Percentiles rank a stretch among this genome's conserved stretches.
Evolutionary conservation across 129 eudicot species (phyloP).

Genomic region (Artemisia tridentata): DNA sequence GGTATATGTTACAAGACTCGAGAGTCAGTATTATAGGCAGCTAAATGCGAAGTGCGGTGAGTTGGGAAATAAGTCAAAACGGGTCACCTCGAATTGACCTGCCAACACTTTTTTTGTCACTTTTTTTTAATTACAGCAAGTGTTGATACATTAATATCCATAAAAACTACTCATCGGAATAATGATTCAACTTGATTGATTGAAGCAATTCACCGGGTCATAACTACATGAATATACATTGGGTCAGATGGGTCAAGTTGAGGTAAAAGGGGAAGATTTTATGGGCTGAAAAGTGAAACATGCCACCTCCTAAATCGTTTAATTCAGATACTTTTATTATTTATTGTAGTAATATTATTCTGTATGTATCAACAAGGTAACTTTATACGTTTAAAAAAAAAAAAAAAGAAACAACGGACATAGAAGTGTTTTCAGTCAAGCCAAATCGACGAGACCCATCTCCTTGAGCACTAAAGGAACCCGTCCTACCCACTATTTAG

Average conservation of each 20-base stretch:
- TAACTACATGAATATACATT: not conserved
- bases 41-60: not conserved
- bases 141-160: not conserved
- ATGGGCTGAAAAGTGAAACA: not conserved
- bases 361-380: too few relatives aligned
- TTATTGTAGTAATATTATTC: not conserved
- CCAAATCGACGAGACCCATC: too few relatives aligned
- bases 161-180: not conserved
- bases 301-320: not conserved
- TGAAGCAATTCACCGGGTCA: not conserved
- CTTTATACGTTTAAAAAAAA: too few relatives aligned
- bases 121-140: not conserved
- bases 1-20: not conserved
- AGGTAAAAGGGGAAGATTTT: not conserved
- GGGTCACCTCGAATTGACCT: not conserved
- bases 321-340: not conserved
- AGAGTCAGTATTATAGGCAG: not conserved
- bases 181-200: not conserved
- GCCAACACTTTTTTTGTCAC: not conserved
- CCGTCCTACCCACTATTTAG: too few relatives aligned
- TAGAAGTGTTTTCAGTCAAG: too few relatives aligned
- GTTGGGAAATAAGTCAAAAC: not conserved
- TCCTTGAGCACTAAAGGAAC: too few relatives aligned
- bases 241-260: not conserved
- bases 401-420: too few relatives aligned